Percentiles rank a stretch among this genome's conserved stretches.
Conservation (phyloP, 2,329 filamentous ascomycete species). For the Cadophora gregata region DNA sequence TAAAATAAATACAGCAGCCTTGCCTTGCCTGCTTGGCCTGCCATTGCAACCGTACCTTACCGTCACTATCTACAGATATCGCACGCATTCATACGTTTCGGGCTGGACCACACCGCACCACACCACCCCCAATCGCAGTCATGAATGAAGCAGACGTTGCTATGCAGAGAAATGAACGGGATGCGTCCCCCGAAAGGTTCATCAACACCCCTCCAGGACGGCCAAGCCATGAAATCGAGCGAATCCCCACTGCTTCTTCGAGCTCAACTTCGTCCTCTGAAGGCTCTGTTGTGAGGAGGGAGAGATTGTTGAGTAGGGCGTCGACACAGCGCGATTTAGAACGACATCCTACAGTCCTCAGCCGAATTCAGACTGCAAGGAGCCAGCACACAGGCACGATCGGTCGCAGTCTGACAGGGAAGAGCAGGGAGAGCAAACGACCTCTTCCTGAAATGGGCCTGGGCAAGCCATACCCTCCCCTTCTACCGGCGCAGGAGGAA, state of each 20-base stretch:
- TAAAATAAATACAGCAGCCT: conserved; percentile 15
- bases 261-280: conserved; percentile 55
- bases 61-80: too few species aligned
- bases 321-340: conserved; percentile 72
- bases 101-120: background rate
- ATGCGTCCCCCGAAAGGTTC: conserved; percentile 54
- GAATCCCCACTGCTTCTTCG: conserved; percentile 60
- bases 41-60: too few species aligned
- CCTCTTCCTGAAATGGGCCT: conserved; percentile 73
- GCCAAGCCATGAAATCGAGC: conserved; percentile 62
- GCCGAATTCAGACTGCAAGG: conserved; percentile 72
- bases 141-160: conserved; percentile 42
- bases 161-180: conserved; percentile 51
- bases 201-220: conserved; percentile 33
- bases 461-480: conserved; percentile 77
- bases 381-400: conserved; percentile 77
- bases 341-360: conserved; percentile 70
- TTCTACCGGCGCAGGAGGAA: conserved; percentile 71
- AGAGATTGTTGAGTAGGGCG: conserved; percentile 62
- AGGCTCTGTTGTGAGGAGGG: conserved; percentile 45
- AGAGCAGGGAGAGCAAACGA: conserved; percentile 57
- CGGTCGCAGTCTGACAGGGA: conserved; percentile 54
- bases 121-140: conserved; percentile 19
- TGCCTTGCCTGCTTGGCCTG: background rate
- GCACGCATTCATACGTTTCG: conserved; percentile 3